Evolutionary conservation across 1,284 basidiomycete species (phyloP).

Genomic region (Pholiota adiposa): DNA sequence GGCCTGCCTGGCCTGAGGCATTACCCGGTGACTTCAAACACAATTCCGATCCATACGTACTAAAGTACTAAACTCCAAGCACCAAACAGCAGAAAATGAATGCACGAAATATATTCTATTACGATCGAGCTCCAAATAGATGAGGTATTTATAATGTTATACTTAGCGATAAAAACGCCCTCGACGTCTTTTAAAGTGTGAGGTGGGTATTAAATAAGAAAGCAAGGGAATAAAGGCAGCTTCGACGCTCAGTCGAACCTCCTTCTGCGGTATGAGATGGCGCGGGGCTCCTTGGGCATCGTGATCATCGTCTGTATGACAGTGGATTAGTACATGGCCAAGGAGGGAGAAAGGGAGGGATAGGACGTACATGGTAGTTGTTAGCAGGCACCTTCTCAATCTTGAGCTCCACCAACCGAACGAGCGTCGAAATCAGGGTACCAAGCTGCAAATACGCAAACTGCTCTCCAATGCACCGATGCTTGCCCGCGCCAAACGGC

Average conservation of each 20-base stretch:
- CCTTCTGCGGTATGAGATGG: conserved; percentile 41
- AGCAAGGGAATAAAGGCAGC: background rate
- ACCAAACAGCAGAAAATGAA: background rate
- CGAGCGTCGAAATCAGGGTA: conserved; percentile 79
- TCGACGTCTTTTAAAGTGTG: conserved; percentile 20
- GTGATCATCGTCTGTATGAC: conserved; percentile 45
- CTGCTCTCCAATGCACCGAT: conserved; percentile 96
- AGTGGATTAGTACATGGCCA: background rate
- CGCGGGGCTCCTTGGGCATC: conserved; percentile 43
- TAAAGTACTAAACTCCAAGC: too few relatives aligned
- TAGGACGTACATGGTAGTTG: conserved; percentile 82
- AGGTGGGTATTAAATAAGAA: conserved; percentile 11
- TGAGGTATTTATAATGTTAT: conserved; percentile 14
- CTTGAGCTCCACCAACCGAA: conserved; percentile 79
- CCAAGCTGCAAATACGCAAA: conserved; percentile 97
- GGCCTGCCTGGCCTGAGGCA: too few relatives aligned
- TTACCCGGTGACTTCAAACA: too few relatives aligned
- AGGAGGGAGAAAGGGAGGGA: background rate
- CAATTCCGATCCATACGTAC: too few relatives aligned
- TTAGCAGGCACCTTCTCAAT: conserved; percentile 79
- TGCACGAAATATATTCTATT: conserved; percentile 4
- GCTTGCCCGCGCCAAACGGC: conserved; percentile 95
- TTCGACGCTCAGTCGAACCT: conserved; percentile 27
- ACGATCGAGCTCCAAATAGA: conserved; percentile 4
- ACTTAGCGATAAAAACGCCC: conserved; percentile 18